Percentiles rank a stretch among this genome's conserved stretches.
phyloP scores from a whole-genome alignment of 345 rosid genomes.

The Syzygium aqueum region DNA sequence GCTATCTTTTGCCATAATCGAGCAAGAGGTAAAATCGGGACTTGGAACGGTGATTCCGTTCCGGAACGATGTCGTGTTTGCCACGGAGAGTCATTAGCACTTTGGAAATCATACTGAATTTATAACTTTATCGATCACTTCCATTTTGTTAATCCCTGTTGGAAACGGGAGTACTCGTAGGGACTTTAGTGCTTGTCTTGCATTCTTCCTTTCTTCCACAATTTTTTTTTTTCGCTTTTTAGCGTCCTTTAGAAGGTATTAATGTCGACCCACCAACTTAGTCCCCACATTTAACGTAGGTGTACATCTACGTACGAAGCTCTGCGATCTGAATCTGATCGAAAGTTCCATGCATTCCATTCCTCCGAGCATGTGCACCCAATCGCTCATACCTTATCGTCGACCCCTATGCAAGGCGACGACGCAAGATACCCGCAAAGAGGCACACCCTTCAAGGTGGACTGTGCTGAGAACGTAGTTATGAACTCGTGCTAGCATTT shows the following conservation, averaged over 20 bases:
- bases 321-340: background rate
- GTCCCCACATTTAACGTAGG: background rate
- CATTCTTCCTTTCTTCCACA: background rate
- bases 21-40: no score
- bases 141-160: no score
- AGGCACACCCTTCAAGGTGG: background rate
- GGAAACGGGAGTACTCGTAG: background rate
- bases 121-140: background rate
- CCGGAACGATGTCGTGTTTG: background rate
- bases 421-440: background rate
- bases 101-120: background rate
- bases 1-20: background rate
- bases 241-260: background rate
- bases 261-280: background rate
- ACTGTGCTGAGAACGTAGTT: background rate
- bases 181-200: background rate
- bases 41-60: no score
- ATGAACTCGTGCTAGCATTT: background rate
- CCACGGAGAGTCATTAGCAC: background rate
- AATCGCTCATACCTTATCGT: background rate
- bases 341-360: background rate
- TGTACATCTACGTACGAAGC: background rate
- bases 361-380: background rate
- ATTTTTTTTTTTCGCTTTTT: background rate
- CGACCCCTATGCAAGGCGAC: background rate